A percentile compares a stretch with the other conserved stretches of the same genome.
Conservation (phyloP, 805 yeast species). For the Ogataea angusta region DNA sequence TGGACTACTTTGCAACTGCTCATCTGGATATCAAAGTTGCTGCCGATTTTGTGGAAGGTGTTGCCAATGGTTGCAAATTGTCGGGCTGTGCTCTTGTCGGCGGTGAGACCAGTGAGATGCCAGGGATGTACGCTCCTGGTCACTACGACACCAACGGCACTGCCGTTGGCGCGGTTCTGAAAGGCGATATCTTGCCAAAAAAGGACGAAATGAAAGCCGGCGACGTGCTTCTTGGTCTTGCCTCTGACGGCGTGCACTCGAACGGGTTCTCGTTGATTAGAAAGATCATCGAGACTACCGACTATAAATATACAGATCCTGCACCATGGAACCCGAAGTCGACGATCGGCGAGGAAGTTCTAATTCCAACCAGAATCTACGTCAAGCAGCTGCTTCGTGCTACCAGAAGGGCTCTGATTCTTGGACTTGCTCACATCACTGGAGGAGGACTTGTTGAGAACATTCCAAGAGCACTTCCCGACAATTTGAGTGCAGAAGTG, state of each 20-base stretch:
- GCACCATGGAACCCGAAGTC: constrained; percentile 83
- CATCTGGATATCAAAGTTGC: constrained; percentile 82
- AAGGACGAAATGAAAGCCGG: constrained; percentile 67
- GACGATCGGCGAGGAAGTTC: constrained; percentile 80
- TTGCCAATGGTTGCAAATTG: constrained; percentile 90
- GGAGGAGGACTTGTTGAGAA: constrained; percentile 98
- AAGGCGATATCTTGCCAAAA: constrained; percentile 70
- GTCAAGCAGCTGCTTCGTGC: constrained; percentile 85
- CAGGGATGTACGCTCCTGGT: constrained; percentile 93
- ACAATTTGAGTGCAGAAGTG: constrained; percentile 70
- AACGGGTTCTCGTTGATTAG: constrained; percentile 95
- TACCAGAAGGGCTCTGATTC: constrained; percentile 59
- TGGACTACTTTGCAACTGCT: constrained; percentile 96
- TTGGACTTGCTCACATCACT: constrained; percentile 95
- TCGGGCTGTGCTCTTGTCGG: constrained; percentile 98
- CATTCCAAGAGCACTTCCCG: constrained; percentile 91
- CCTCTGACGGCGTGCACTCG: constrained; percentile 92
- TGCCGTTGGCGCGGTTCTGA: constrained; percentile 93
- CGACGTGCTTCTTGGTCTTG: constrained; percentile 80
- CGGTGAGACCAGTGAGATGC: constrained; percentile 99
- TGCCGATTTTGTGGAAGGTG: constrained; percentile 87
- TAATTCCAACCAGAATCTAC: constrained; percentile 90
- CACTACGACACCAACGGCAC: constrained; percentile 99
- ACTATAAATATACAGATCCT: constrained; percentile 62
- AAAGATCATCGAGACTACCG: constrained; percentile 77